A percentile compares a stretch with the other conserved stretches of the same genome.
phyloP scores from a whole-genome alignment of 75 land plant species.

The Picea sitchensis region DNA sequence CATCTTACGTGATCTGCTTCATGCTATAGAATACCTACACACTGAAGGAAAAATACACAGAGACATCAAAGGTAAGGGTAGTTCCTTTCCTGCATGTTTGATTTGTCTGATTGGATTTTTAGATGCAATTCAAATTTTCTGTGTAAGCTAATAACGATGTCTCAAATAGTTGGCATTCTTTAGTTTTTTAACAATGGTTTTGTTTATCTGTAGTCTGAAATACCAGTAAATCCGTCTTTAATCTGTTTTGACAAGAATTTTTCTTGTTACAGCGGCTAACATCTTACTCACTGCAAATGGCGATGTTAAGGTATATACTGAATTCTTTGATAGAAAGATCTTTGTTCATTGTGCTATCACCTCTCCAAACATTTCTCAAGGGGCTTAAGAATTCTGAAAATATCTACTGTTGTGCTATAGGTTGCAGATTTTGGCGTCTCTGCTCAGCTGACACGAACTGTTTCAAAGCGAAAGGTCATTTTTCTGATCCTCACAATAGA shows the following conservation, averaged over 20 bases:
- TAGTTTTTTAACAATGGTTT: neutral
- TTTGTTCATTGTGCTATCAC: neutral
- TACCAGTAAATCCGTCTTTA: neutral
- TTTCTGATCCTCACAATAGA: neutral
- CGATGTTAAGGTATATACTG: slow-evolving; percentile 82
- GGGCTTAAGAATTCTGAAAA: neutral
- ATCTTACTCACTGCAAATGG: slow-evolving; percentile 93
- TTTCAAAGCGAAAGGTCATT: slow-evolving; percentile 93
- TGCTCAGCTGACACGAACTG: slow-evolving; percentile 94
- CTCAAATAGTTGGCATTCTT: neutral
- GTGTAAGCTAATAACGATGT: neutral
- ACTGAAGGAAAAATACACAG: slow-evolving; percentile 96
- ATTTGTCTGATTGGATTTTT: slow-evolving; percentile 1
- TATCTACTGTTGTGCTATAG: slow-evolving; percentile 24
- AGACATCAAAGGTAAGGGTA: slow-evolving; percentile 84
- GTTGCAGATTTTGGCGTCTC: slow-evolving; percentile 99
- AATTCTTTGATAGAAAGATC: neutral
- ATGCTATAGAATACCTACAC: slow-evolving; percentile 94
- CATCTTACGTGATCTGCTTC: slow-evolving; percentile 87
- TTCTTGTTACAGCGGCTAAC: slow-evolving; percentile 81
- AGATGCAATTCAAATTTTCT: slow-evolving; percentile 8
- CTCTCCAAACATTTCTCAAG: neutral
- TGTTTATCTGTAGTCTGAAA: slow-evolving; percentile 1
- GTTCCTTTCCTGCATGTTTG: neutral
- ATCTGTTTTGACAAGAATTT: slow-evolving; percentile 6